Conservation (phyloP, 768 basidiomycete species). For the Crepidotus variabilis region DNA sequence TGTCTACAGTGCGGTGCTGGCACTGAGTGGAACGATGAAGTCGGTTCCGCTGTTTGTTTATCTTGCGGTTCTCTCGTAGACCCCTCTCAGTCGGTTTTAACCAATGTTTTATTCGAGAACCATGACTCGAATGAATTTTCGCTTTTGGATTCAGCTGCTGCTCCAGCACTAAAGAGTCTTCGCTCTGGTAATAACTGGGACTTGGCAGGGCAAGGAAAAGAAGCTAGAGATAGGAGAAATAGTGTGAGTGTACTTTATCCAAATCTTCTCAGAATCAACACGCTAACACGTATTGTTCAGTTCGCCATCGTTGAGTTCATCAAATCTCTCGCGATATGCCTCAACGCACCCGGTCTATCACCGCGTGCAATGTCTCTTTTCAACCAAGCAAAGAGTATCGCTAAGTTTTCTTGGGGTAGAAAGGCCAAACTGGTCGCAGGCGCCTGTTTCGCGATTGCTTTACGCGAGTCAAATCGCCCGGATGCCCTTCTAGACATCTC, state of each 20-base stretch:
- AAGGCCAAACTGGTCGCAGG: slow-evolving; percentile 68
- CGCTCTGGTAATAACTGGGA: slow-evolving; percentile 53
- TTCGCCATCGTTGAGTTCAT: slow-evolving; percentile 63
- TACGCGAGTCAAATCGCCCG: slow-evolving; percentile 67
- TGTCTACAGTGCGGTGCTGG: slow-evolving; percentile 54
- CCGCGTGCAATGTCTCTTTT: slow-evolving; percentile 68
- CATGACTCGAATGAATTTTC: slow-evolving; percentile 26
- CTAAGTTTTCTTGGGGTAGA: slow-evolving; percentile 68
- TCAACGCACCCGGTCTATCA: slow-evolving; percentile 57
- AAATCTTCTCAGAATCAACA: slow-evolving; percentile 10
- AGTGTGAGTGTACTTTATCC: slow-evolving; percentile 38
- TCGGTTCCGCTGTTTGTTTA: slow-evolving; percentile 62
- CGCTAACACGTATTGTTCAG: slow-evolving; percentile 31
- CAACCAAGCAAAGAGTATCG: slow-evolving; percentile 58
- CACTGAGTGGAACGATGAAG: slow-evolving; percentile 54
- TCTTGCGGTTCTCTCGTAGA: slow-evolving; percentile 70
- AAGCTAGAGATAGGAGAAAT: slow-evolving; percentile 62
- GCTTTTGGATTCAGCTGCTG: slow-evolving; percentile 26
- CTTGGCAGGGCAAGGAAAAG: slow-evolving; percentile 62
- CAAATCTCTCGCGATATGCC: slow-evolving; percentile 50
- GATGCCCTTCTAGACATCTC: slow-evolving; percentile 70
- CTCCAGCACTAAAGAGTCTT: slow-evolving; percentile 44
- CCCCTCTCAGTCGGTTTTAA: slow-evolving; percentile 57
- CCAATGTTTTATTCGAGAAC: slow-evolving; percentile 33
- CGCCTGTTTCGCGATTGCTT: slow-evolving; percentile 63